Conservation (phyloP, 179 eudicot species). For the Gypsophila paniculata region DNA sequence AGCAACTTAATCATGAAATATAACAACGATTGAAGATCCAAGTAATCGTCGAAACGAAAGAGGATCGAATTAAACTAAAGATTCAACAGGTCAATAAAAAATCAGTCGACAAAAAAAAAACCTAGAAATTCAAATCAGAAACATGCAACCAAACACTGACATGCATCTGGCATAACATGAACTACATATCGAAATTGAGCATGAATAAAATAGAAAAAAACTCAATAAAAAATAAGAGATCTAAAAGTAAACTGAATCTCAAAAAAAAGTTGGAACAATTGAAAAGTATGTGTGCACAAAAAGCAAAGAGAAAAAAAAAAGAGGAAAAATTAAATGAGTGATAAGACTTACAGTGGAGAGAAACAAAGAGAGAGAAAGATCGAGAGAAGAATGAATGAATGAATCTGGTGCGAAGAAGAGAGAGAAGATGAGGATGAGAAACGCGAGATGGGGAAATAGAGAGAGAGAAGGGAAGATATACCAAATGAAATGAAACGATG, state of each 20-base stretch:
- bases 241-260: conserved; percentile 1
- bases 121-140: conserved; percentile 14
- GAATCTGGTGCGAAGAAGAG: conserved; percentile 19
- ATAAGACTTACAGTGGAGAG: conserved; percentile 32
- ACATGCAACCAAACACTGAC: conserved; percentile 7
- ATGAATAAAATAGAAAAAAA: not conserved
- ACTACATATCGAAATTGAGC: not conserved
- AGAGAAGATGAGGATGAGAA: conserved; percentile 38
- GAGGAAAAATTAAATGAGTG: not conserved
- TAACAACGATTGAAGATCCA: not conserved
- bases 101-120: not conserved
- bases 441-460: conserved; percentile 39
- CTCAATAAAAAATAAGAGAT: not conserved
- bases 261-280: not conserved
- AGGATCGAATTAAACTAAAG: not conserved
- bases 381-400: conserved; percentile 17
- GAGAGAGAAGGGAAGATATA: conserved; percentile 14
- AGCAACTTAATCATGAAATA: not conserved
- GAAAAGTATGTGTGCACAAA: not conserved
- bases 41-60: not conserved
- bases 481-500: not conserved
- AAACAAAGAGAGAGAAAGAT: conserved; percentile 22
- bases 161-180: not conserved
- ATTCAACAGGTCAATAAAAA: conserved; percentile 3
- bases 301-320: not conserved